Conservation (phyloP, 805 yeast species). For the Phaffomyces thermotolerans region DNA sequence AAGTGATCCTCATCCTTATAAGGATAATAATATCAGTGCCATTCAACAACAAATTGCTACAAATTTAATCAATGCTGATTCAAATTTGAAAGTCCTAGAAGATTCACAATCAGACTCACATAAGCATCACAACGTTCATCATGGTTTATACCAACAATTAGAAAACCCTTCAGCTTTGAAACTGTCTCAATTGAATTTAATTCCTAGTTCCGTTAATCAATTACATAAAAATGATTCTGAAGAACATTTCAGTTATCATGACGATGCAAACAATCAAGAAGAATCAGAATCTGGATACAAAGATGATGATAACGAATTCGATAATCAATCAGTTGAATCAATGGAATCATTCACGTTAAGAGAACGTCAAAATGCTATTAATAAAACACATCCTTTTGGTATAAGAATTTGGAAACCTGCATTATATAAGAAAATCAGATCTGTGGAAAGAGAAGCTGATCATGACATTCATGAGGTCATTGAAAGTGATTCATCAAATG, state of each 20-base stretch:
- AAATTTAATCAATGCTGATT: conserved; percentile 21
- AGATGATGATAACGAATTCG: conserved; percentile 20
- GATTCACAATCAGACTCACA: conserved; percentile 18
- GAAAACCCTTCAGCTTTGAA: not conserved
- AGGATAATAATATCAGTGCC: no score
- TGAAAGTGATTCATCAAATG: conserved; percentile 3
- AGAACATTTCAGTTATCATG: not conserved
- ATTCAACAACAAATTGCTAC: conserved; percentile 12
- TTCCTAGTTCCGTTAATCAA: not conserved
- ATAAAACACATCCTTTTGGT: conserved; percentile 96
- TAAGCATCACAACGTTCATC: conserved; percentile 10
- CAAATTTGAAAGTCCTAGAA: conserved; percentile 19
- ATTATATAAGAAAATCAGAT: conserved; percentile 82
- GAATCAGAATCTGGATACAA: conserved; percentile 14
- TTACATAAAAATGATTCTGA: not conserved
- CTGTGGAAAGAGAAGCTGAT: conserved; percentile 87
- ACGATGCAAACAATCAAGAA: conserved; percentile 1
- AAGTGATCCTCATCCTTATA: not conserved
- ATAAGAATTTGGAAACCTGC: conserved; percentile 99
- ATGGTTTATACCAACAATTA: conserved; percentile 5
- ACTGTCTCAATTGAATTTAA: not conserved
- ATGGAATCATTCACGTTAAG: conserved; percentile 80
- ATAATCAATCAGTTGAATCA: conserved; percentile 40
- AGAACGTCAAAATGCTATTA: conserved; percentile 94
- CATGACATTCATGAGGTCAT: conserved; percentile 82